phyloP scores from a whole-genome alignment of 768 basidiomycete species.

The Boletus subcaerulescens region DNA sequence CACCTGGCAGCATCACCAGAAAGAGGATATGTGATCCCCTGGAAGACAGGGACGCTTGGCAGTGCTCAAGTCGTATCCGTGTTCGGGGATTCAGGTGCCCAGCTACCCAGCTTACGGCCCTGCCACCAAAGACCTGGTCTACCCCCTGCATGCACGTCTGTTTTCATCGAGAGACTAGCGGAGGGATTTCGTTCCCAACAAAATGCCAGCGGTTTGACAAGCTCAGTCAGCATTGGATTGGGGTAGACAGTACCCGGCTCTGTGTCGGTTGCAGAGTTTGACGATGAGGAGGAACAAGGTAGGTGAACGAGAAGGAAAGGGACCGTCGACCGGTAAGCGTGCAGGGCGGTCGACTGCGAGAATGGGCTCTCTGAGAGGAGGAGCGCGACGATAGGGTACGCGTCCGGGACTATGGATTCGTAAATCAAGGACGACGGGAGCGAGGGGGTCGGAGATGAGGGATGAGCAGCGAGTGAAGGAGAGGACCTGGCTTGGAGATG shows the following conservation, averaged over 20 bases:
- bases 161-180: background rate
- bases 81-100: constrained; percentile 13
- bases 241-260: constrained; percentile 16
- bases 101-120: constrained; percentile 17
- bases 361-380: constrained; percentile 81
- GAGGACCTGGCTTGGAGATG: constrained; percentile 30
- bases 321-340: constrained; percentile 69
- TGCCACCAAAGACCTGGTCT: constrained; percentile 45
- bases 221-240: constrained; percentile 19
- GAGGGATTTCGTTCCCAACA: constrained; percentile 22
- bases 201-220: constrained; percentile 22
- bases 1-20: background rate
- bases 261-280: background rate
- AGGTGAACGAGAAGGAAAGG: constrained; percentile 81
- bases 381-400: constrained; percentile 52
- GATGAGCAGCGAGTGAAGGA: background rate
- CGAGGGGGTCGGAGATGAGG: background rate
- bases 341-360: constrained; percentile 64
- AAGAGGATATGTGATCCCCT: background rate
- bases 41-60: background rate
- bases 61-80: background rate
- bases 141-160: background rate
- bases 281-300: constrained; percentile 38
- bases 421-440: background rate
- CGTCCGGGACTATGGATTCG: background rate